Base-by-base conservation (phyloP, 139 green algal species). In the Chlamydomonas sp. region DNA sequence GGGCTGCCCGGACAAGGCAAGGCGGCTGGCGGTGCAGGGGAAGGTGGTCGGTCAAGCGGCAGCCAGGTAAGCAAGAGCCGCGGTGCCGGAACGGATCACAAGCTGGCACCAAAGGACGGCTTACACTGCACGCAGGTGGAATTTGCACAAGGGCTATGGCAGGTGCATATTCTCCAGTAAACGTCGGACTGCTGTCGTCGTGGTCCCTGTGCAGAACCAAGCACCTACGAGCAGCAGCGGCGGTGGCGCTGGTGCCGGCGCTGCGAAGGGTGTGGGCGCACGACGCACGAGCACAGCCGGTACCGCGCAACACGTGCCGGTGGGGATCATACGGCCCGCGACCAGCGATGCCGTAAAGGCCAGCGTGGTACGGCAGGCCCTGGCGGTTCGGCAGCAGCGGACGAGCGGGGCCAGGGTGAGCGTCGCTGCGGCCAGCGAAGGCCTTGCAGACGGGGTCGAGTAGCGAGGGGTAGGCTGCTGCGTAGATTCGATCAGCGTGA, bases 321-420 rank as follows among this genome's bases (percentile, higher is more conserved):
- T 86, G 4, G 81, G 81, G 3, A 9, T 49, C 4, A 18, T 61
- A 18, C 20, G 71, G 1, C 20, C 73, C 4, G 62, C 20, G 18
- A 31, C 10, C 16, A 76, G 63, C 10, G 83, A 87, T 15, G 31
- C 49, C 12, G 72, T 63, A 4, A 80, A 80, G 62, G 73, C 83
- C 4, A 18, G 73, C 4, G 73, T 80, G 1, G 68, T 87, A 20
- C 83, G 83, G 71, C 83, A 87, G 9, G 83, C 83, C 3, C 72
- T 87, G 31, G 71, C 73, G 57, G 63, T 87, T 16, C 83, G 83
- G n/a, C 73, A 87, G 15, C 71, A 86, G n/a, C 81, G 81, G 31
- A 49, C 31, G 31, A 49, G 31, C 31, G 31, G 31, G 31, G 31
- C 31, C 31, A 49, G 31, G 31, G 31, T 49, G 31, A 49, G 31